Base-by-base conservation (phyloP, 345 rosid species). In the Rhizophora apiculata region DNA sequence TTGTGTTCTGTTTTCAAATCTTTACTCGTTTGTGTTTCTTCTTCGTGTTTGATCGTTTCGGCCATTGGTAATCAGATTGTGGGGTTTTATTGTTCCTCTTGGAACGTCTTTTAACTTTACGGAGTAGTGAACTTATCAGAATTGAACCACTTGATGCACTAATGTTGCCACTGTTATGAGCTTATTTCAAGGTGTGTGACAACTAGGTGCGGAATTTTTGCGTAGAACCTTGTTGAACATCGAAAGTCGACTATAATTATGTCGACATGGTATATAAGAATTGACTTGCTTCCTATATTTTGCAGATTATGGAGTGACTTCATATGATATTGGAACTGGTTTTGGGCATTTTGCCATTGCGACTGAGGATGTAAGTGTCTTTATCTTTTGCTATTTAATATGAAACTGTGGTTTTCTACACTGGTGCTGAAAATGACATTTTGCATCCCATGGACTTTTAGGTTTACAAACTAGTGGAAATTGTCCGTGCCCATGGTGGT, bases 301-400 rank as follows among this genome's bases (percentile, higher is more conserved):
- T 65, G 29, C 83, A 92, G 97, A 95, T 81, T 90, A 90, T 75
- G 97, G 97, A 67, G 89, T 84, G 75, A 79, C 81, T 36, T 90
- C 96, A 16, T 90, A 95, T 79, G 99, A 92, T 37, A 90, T 95
- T 73, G 99, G 99, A 80, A 81, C 86, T 78, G 96, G 99, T 15
- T 90, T 92, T 68, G 97, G 97, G 63, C 97, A 95, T 85, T 92
- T 95, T 79, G 96, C 88, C 21, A 90, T 95, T 72, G 82, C 93
- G 48, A 88, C 99, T 65, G 78, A 79, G 75, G 97, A 92, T 90
- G 99, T 90, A 72, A 83, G 87, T 67, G 20, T 6, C 52, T 31
- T 4, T 54, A 32, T 22, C 37, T 8, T 67, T 43, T 62, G 18
- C 58, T 32, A 27, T 7, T 32, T 61, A 56, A 55, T 56, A 43